Conservation (phyloP, 495 filamentous ascomycete species). For the Trichoderma reesei region DNA sequence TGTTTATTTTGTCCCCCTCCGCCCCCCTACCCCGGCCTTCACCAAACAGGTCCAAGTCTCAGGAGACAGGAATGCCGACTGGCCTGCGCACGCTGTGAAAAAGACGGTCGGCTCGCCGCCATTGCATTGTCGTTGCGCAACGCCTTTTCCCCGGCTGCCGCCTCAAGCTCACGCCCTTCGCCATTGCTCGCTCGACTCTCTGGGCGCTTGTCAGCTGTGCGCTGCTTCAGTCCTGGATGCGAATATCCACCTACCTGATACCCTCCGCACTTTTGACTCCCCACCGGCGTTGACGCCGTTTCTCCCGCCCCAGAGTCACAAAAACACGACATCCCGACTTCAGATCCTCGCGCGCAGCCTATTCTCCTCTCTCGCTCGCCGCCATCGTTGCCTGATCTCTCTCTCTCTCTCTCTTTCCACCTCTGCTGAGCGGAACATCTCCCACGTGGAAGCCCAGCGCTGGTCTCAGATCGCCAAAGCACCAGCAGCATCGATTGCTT, state of each 20-base stretch:
- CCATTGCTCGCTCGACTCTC: neutral
- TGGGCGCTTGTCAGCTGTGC: neutral
- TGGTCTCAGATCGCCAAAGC: neutral
- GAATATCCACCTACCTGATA: neutral
- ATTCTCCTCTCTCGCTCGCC: too few relatives aligned
- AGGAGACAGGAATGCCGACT: constrained; percentile 4
- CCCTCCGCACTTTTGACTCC: neutral
- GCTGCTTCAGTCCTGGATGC: neutral
- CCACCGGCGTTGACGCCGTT: neutral
- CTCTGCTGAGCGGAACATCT: too few relatives aligned
- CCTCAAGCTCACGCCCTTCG: neutral
- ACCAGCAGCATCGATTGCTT: too few relatives aligned
- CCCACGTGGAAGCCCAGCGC: too few relatives aligned
- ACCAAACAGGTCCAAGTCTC: neutral
- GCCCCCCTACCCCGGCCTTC: neutral
- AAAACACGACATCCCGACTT: neutral
- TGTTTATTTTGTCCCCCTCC: neutral
- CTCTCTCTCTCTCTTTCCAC: too few relatives aligned
- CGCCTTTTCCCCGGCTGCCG: neutral
- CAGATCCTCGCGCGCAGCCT: neutral
- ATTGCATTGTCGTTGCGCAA: neutral
- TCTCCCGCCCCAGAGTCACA: neutral
- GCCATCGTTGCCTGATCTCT: too few relatives aligned
- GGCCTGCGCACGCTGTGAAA: neutral
- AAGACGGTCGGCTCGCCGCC: neutral